Percentiles rank a stretch among this genome's conserved stretches.
Conservation (phyloP, 2,329 filamentous ascomycete species). For the Fusarium clavum region DNA sequence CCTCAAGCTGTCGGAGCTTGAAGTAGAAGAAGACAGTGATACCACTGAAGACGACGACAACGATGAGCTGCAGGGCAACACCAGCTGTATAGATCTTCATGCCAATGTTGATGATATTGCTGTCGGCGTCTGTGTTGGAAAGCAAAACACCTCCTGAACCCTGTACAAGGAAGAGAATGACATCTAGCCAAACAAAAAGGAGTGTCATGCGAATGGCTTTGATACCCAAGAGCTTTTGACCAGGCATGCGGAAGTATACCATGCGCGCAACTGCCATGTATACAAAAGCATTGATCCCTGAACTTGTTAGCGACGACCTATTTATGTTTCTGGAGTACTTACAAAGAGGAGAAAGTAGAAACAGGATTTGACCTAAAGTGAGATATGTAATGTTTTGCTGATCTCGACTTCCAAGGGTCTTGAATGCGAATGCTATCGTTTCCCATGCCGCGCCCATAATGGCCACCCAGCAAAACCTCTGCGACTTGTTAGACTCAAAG, state of each 20-base stretch:
- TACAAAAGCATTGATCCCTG: conserved; percentile 58
- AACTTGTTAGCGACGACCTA: not conserved
- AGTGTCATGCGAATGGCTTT: conserved; percentile 55
- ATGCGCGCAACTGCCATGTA: conserved; percentile 59
- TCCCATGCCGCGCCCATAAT: conserved; percentile 57
- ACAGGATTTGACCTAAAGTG: conserved; percentile 51
- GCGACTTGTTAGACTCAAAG: not conserved
- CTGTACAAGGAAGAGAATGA: conserved; percentile 62
- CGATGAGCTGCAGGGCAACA: conserved; percentile 52
- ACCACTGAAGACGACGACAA: conserved; percentile 53
- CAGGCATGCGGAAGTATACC: conserved; percentile 54
- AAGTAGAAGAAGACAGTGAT: conserved; percentile 54
- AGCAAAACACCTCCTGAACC: conserved; percentile 54
- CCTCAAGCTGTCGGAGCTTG: conserved; percentile 40
- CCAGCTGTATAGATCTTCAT: conserved; percentile 55
- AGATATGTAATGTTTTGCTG: conserved; percentile 53
- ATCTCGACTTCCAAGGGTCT: conserved; percentile 51
- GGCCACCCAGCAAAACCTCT: conserved; percentile 55
- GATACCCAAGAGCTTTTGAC: conserved; percentile 52
- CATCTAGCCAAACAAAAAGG: conserved; percentile 61
- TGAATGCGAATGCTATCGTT: conserved; percentile 53
- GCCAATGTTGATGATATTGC: conserved; percentile 49
- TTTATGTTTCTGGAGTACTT: not conserved
- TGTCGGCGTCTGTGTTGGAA: conserved; percentile 43
- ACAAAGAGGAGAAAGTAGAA: conserved; percentile 58